These are phyloP conservation scores for Chlorophyllum brunneum DNA, from an alignment of 768 basidiomycete genomes.

Conservation along the genomic window DNA sequence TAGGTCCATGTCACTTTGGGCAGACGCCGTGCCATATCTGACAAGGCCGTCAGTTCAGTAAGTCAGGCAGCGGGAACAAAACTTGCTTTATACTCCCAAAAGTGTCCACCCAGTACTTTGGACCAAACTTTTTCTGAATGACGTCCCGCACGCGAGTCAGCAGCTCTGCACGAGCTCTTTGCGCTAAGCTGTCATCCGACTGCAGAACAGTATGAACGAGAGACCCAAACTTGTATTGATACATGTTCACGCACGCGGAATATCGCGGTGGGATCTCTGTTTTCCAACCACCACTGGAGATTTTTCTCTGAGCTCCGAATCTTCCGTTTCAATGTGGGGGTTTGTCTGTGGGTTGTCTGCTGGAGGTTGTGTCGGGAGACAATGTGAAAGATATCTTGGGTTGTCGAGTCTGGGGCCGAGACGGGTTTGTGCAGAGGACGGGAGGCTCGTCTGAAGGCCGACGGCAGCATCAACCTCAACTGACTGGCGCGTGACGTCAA, in stretches of 20 bases:
- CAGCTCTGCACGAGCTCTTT: neutral
- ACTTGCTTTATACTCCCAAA: constrained; percentile 46
- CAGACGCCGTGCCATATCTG: constrained; percentile 39
- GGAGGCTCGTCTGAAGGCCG: neutral
- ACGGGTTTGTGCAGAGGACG: neutral
- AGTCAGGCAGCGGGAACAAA: neutral
- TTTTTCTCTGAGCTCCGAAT: neutral
- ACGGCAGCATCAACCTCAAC: neutral
- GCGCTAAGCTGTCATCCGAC: neutral
- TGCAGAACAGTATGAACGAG: neutral
- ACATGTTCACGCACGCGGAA: neutral
- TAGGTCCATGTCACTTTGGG: constrained; percentile 47
- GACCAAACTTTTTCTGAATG: constrained; percentile 28
- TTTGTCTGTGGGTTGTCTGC: neutral
- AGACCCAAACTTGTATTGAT: neutral
- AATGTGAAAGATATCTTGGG: too few relatives aligned
- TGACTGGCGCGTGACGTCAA: constrained; percentile 1
- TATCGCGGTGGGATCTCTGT: neutral
- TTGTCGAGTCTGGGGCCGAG: neutral
- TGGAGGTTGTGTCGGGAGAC: neutral
- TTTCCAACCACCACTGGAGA: neutral
- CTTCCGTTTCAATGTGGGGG: too few relatives aligned
- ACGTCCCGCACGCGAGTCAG: constrained; percentile 18
- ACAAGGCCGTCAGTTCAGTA: neutral
- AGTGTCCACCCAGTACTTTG: constrained; percentile 27